phyloP scores from a whole-genome alignment of 2,329 filamentous ascomycete genomes.

The Sporothrix curviconia region DNA sequence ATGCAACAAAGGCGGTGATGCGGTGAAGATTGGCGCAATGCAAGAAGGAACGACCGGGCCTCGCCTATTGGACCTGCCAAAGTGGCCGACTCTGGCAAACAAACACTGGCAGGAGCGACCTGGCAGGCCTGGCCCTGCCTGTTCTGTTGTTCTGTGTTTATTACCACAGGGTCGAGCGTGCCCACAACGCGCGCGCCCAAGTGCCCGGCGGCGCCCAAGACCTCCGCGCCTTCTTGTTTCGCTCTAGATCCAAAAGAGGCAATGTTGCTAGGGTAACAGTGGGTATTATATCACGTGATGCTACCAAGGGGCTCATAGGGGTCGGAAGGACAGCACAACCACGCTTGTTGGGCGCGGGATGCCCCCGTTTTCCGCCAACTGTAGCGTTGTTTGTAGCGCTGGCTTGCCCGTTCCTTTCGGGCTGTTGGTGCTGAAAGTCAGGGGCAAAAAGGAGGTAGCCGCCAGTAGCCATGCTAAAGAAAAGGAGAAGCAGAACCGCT shows the following conservation, averaged over 20 bases:
- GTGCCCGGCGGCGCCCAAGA: background rate
- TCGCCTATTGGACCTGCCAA: background rate
- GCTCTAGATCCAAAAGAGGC: constrained; percentile 10
- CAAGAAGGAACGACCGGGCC: background rate
- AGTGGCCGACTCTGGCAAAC: no score
- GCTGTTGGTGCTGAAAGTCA: constrained; percentile 2
- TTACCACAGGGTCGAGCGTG: constrained; percentile 7
- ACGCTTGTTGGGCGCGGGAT: background rate
- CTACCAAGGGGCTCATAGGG: no score
- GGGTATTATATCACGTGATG: constrained; percentile 2
- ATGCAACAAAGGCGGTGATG: constrained; percentile 6
- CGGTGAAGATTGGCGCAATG: constrained; percentile 1
- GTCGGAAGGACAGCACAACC: no score
- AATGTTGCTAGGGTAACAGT: constrained; percentile 13
- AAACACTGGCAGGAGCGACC: no score
- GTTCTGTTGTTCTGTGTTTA: no score
- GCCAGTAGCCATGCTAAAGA: background rate
- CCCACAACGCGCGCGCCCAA: constrained; percentile 6
- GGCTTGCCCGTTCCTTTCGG: no score
- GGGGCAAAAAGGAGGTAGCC: constrained; percentile 6
- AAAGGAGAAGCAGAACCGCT: no score
- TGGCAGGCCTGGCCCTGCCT: no score
- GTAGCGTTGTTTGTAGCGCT: background rate
- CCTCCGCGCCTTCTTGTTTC: constrained; percentile 4
- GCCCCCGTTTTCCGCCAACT: constrained; percentile 9